Percentiles rank a stretch among this genome's conserved stretches.
Conservation (phyloP, 306 rosid species). For the Trifolium dubium region DNA sequence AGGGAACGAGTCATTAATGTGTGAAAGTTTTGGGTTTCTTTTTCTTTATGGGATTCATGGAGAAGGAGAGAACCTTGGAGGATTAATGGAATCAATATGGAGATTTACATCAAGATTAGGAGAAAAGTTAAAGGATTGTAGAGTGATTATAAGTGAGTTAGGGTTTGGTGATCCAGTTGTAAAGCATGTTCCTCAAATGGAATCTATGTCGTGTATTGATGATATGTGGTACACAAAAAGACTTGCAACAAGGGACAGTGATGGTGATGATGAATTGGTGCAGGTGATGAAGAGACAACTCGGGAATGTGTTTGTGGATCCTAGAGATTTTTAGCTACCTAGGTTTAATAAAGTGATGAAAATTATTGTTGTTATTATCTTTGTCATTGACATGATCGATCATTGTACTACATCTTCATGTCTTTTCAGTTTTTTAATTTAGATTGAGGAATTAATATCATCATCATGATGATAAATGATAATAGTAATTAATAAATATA, state of each 20-base stretch:
- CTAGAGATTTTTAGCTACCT: constrained; percentile 61
- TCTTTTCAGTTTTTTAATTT: neutral
- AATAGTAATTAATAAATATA: too few species aligned
- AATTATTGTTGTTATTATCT: neutral
- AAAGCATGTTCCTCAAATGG: constrained; percentile 53
- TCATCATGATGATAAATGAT: too few species aligned
- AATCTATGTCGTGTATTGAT: constrained; percentile 58
- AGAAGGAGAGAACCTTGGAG: constrained; percentile 69
- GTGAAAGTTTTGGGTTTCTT: constrained; percentile 47
- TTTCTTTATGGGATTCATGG: constrained; percentile 72
- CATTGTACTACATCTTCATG: neutral
- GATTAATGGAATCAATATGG: constrained; percentile 65
- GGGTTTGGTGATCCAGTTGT: constrained; percentile 63
- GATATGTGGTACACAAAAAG: constrained; percentile 72
- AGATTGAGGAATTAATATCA: too few species aligned
- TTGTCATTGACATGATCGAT: neutral
- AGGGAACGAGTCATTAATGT: constrained; percentile 26
- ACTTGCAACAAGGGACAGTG: constrained; percentile 38
- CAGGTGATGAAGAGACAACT: constrained; percentile 50
- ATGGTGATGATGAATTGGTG: constrained; percentile 50
- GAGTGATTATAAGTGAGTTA: constrained; percentile 44
- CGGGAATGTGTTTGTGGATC: constrained; percentile 73
- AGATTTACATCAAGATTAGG: constrained; percentile 61
- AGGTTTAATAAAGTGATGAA: neutral
- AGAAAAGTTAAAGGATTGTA: constrained; percentile 43